Conservation (phyloP, 768 basidiomycete species). For the Mycena rebaudengoi region DNA sequence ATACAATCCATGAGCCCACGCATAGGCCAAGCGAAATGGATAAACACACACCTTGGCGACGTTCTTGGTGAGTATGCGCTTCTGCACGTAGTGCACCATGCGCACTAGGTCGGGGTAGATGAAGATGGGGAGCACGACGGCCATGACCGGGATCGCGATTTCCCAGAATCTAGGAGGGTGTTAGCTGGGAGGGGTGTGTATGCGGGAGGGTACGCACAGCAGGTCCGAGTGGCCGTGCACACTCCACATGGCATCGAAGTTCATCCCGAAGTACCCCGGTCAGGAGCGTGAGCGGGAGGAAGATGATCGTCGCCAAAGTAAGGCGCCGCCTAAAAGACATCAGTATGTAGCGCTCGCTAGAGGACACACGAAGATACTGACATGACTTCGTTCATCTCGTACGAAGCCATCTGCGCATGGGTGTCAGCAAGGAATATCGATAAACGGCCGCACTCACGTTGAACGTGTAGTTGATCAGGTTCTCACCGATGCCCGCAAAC, state of each 20-base stretch:
- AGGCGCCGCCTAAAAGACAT: too few relatives aligned
- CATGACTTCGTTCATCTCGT: slow-evolving; percentile 77
- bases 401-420: slow-evolving; percentile 64
- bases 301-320: slow-evolving; percentile 75
- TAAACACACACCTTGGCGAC: slow-evolving; percentile 15
- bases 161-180: slow-evolving; percentile 64
- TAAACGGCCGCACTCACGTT: slow-evolving; percentile 58
- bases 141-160: slow-evolving; percentile 68
- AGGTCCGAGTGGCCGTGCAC: slow-evolving; percentile 55
- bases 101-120: slow-evolving; percentile 58
- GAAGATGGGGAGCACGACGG: slow-evolving; percentile 60
- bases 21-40: too few relatives aligned
- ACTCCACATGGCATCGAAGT: slow-evolving; percentile 63
- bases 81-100: slow-evolving; percentile 55
- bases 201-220: slow-evolving; percentile 47
- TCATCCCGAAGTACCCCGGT: slow-evolving; percentile 69
- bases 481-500: slow-evolving; percentile 76
- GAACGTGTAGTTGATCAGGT: slow-evolving; percentile 79
- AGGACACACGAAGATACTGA: too few relatives aligned
- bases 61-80: slow-evolving; percentile 41
- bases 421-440: slow-evolving; percentile 4
- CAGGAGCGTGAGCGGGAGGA: slow-evolving; percentile 72
- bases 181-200: not conserved
- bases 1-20: too few relatives aligned
- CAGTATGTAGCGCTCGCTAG: too few relatives aligned